Evolutionary conservation across 768 basidiomycete genomes (phyloP), one percentile per base, ranked within the genome.

Genomic region (Neoboletus subvelutipes): DNA sequence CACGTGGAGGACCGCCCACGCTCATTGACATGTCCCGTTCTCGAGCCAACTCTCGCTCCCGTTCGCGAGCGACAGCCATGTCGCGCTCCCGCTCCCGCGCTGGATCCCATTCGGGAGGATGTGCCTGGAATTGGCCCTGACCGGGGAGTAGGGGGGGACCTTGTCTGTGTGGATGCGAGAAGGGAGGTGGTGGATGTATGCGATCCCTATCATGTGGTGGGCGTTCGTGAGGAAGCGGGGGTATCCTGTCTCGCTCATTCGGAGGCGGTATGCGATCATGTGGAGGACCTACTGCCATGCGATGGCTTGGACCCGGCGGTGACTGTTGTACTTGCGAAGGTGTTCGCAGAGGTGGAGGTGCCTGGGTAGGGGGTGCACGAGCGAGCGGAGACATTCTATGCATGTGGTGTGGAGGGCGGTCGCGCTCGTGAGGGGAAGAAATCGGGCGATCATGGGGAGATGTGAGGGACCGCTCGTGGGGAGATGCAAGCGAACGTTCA

Each of bases 111-210:
- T 70, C 69, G 4, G 69, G 62, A 28, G 70, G 65, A 37, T 66
- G 64, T 0, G 64, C 33, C 42, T 70, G 71, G 54, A 71, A 73
- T 40, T 71, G 68, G 40, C 71, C 64, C 43, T 73, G 71, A 5
- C 71, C 70, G 0, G 71, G 70, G 15, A 71, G 64, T 6, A 61
- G 41, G 15, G 62, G 45, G 13, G 58, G 65, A 20, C 34, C 54
- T 51, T 53, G 62, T 48, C 61, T 59, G 42, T 64, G 68, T 33
- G 62, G 26, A 46, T 67, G 69, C 1, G 64, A 47, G 18, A 61
- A 61, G 15, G 61, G 54, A 20, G 61, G 64, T 2, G 66, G 65
- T 22, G 66, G 62, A 50, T 72, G 74, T 24, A 69, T 67, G 60
- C 67, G 68, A 46, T 68, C 68, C 40, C 55, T 64, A 41, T 61